phyloP scores from a whole-genome alignment of 345 rosid species.

The Draba incana region DNA sequence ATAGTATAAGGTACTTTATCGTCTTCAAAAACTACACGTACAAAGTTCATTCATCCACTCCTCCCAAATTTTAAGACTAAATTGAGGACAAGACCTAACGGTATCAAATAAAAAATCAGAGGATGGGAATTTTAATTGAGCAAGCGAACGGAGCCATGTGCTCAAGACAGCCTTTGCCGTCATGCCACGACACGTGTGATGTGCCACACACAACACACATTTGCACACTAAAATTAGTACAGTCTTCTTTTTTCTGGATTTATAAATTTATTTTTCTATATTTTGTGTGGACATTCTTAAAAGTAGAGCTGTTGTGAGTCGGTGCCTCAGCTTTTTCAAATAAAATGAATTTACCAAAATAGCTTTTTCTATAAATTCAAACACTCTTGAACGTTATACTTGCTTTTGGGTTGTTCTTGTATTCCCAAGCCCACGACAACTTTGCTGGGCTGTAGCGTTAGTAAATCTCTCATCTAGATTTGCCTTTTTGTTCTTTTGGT shows the following conservation, averaged over 20 bases:
- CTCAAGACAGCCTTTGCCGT: constrained; percentile 43
- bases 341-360: constrained; percentile 2
- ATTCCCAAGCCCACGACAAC: constrained; percentile 18
- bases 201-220: constrained; percentile 33
- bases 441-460: constrained; percentile 24
- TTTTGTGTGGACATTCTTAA: constrained; percentile 37
- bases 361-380: not conserved
- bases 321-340: constrained; percentile 40
- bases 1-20: not conserved
- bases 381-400: constrained; percentile 22
- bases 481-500: too few relatives aligned
- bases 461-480: not conserved
- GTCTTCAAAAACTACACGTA: constrained; percentile 10
- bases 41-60: constrained; percentile 22
- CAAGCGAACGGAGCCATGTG: constrained; percentile 38
- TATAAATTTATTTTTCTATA: not conserved
- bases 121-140: not conserved
- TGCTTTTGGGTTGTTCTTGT: constrained; percentile 24
- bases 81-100: constrained; percentile 29
- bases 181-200: constrained; percentile 43
- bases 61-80: not conserved
- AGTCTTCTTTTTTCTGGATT: not conserved
- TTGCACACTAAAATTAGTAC: constrained; percentile 17
- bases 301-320: constrained; percentile 39
- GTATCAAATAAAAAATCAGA: constrained; percentile 22